Evolutionary conservation across 129 eudicot species (phyloP).

Genomic region (Mikania micrantha): DNA sequence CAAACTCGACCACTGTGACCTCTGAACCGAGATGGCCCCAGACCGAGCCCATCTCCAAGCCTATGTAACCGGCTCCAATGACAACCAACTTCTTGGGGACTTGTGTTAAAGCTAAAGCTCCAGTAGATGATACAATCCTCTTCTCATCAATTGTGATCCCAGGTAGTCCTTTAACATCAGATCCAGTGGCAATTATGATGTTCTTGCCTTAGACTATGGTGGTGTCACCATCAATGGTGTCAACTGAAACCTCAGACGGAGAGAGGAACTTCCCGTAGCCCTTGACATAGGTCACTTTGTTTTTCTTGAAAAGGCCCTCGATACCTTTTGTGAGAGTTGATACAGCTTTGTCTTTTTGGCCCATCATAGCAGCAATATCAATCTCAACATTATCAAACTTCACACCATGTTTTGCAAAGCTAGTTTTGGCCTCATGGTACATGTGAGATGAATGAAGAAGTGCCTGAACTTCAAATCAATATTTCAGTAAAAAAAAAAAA

Average conservation of each 20-base stretch:
- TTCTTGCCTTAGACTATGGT: slow-evolving; percentile 3
- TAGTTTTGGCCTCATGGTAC: slow-evolving; percentile 7
- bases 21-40: slow-evolving; percentile 2
- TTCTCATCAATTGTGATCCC: slow-evolving; percentile 2
- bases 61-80: slow-evolving; percentile 6
- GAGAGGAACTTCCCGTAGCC: slow-evolving; percentile 5
- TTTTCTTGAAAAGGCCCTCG: slow-evolving; percentile 9
- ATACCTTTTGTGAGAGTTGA: slow-evolving; percentile 9
- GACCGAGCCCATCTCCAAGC: slow-evolving; percentile 9
- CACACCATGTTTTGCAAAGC: slow-evolving; percentile 8
- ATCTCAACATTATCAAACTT: background rate
- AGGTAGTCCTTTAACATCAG: slow-evolving; percentile 4
- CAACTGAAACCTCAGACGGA: background rate
- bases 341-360: slow-evolving; percentile 6
- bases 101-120: slow-evolving; percentile 1
- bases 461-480: background rate
- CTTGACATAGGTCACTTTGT: slow-evolving; percentile 7
- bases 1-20: slow-evolving; percentile 5
- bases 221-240: slow-evolving; percentile 4
- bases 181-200: slow-evolving; percentile 2
- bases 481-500: background rate
- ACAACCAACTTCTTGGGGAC: slow-evolving; percentile 1
- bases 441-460: slow-evolving; percentile 6
- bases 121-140: slow-evolving; percentile 7
- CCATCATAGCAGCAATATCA: slow-evolving; percentile 2